Conservation (phyloP, 1,284 basidiomycete genomes). For the Lignosus rhinocerotis region DNA sequence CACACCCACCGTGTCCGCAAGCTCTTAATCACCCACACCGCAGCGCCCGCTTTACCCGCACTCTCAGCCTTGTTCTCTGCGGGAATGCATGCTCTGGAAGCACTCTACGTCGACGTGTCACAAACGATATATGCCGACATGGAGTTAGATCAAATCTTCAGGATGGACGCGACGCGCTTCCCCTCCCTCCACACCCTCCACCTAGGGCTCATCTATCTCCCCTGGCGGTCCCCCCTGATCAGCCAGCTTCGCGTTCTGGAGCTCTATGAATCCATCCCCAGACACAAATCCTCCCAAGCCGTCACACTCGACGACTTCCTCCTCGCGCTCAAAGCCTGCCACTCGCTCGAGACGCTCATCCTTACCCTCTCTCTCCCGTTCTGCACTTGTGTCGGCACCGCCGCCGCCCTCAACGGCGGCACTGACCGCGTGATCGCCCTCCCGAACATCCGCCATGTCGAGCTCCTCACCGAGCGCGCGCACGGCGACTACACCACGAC, state of each 20-base stretch:
- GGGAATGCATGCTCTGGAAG: not conserved
- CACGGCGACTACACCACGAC: not conserved
- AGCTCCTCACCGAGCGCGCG: not conserved
- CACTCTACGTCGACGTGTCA: not conserved
- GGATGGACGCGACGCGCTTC: not conserved
- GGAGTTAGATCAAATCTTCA: not conserved
- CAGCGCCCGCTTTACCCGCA: not conserved
- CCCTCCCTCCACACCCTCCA: not conserved
- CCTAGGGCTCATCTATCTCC: not conserved
- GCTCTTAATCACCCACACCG: not conserved
- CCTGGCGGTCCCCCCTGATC: not conserved
- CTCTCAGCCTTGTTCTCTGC: not conserved
- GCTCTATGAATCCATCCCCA: not conserved
- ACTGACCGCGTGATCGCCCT: not conserved
- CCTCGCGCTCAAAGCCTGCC: not conserved
- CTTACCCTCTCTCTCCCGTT: not conserved
- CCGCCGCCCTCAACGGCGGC: not conserved
- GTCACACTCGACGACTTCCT: not conserved
- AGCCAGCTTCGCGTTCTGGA: not conserved
- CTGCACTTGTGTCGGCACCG: not conserved
- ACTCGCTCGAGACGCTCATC: not conserved
- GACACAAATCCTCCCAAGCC: too few species aligned
- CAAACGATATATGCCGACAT: not conserved
- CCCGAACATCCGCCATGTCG: not conserved
- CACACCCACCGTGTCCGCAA: not conserved